Evolutionary conservation across 1,139 yeast genomes (phyloP).

Genomic region (Taphrina wiesneri): DNA sequence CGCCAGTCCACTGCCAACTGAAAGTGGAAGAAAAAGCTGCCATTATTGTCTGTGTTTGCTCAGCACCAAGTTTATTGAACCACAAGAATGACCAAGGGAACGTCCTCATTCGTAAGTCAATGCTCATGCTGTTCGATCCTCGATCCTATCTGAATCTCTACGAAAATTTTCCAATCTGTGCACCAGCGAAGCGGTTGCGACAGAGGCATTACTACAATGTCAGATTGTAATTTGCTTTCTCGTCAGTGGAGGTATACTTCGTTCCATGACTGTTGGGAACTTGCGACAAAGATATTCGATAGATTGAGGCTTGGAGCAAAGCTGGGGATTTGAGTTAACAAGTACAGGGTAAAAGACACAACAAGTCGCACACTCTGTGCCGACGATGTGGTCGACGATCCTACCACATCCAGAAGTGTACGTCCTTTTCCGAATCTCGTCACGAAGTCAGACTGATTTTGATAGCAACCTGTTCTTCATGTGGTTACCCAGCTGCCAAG

Average conservation of each 20-base stretch:
- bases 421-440: neutral
- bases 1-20: neutral
- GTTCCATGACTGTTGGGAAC: neutral
- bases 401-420: slow-evolving; percentile 96
- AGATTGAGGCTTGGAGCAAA: neutral
- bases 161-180: neutral
- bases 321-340: slow-evolving; percentile 39
- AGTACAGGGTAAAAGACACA: slow-evolving; percentile 95
- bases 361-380: slow-evolving; percentile 99
- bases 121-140: neutral
- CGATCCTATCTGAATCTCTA: neutral
- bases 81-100: slow-evolving; percentile 36
- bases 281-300: neutral
- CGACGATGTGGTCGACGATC: slow-evolving; percentile 91
- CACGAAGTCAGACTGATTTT: neutral
- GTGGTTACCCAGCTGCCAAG: slow-evolving; percentile 99
- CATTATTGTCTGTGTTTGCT: neutral
- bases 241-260: neutral
- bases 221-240: no score
- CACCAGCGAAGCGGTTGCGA: no score
- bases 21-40: slow-evolving; percentile 4
- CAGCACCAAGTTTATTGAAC: slow-evolving; percentile 18
- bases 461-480: slow-evolving; percentile 81
- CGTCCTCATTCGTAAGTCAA: slow-evolving; percentile 35
- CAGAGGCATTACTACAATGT: no score